Conservation (phyloP, 164 flowering plant species). For the Saururus chinensis region DNA sequence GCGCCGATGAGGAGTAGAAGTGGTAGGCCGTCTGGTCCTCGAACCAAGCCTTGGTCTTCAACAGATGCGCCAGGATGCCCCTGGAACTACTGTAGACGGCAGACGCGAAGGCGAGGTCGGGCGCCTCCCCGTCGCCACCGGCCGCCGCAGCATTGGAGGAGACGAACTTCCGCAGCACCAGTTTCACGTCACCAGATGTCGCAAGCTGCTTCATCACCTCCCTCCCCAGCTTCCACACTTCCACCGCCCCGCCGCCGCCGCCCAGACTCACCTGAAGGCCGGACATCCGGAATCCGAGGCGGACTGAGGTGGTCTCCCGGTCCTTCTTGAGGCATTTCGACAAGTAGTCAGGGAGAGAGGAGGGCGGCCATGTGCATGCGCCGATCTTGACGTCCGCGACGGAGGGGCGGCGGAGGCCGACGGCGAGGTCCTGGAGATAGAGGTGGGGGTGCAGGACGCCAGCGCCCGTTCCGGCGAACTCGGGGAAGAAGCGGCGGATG, state of each 20-base stretch:
- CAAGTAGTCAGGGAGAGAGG: slow-evolving; percentile 55
- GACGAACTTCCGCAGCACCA: slow-evolving; percentile 57
- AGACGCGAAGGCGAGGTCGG: slow-evolving; percentile 53
- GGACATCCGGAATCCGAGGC: slow-evolving; percentile 68
- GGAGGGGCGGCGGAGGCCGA: slow-evolving; percentile 32
- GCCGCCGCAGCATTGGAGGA: slow-evolving; percentile 38
- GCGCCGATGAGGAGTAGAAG: slow-evolving; percentile 36
- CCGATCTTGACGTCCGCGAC: slow-evolving; percentile 82
- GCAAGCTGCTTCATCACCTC: slow-evolving; percentile 21
- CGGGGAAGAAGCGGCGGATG: slow-evolving; percentile 57
- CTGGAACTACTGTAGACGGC: slow-evolving; percentile 52
- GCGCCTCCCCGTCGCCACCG: slow-evolving; percentile 14
- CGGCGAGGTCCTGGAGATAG: slow-evolving; percentile 52
- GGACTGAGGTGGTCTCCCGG: slow-evolving; percentile 31
- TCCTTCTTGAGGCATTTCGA: slow-evolving; percentile 57
- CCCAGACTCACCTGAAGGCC: slow-evolving; percentile 48
- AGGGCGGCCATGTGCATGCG: slow-evolving; percentile 76
- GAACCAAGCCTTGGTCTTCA: slow-evolving; percentile 83
- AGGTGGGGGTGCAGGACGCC: slow-evolving; percentile 60
- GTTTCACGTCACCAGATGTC: slow-evolving; percentile 30
- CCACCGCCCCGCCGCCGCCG: too few species aligned
- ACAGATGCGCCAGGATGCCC: slow-evolving; percentile 65
- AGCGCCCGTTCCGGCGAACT: slow-evolving; percentile 74
- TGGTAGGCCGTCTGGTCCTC: slow-evolving; percentile 73
- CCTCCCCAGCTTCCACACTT: slow-evolving; percentile 57